These are phyloP conservation scores for Malus domestica DNA, from an alignment of 306 rosid genomes.

Conservation along the genomic window DNA sequence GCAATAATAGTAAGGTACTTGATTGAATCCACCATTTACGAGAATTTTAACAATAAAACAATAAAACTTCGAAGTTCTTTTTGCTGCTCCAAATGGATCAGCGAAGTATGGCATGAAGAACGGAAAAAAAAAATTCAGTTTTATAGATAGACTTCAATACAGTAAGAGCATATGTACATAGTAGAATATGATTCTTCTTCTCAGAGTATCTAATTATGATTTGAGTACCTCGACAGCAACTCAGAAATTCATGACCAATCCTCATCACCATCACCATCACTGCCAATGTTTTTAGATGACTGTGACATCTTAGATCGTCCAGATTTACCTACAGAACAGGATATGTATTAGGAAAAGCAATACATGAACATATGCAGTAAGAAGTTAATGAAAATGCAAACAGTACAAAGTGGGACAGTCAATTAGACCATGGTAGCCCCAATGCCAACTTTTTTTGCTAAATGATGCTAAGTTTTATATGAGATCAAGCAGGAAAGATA, in stretches of 20 bases:
- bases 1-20: neutral
- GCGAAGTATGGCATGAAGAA: too few species aligned
- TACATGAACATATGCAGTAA: slow-evolving; percentile 3
- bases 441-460: neutral
- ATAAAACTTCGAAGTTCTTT: too few species aligned
- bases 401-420: neutral
- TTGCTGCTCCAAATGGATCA: too few species aligned
- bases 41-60: too few species aligned
- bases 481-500: neutral
- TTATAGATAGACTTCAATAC: neutral
- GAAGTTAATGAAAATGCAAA: neutral
- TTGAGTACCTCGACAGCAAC: slow-evolving; percentile 49
- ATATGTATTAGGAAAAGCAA: neutral
- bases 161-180: neutral
- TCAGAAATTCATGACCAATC: slow-evolving; percentile 61
- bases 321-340: slow-evolving; percentile 33
- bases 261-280: slow-evolving; percentile 29
- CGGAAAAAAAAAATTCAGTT: neutral
- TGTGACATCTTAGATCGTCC: slow-evolving; percentile 32
- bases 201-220: slow-evolving; percentile 2
- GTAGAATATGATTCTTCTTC: neutral
- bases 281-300: slow-evolving; percentile 19
- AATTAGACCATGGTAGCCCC: neutral
- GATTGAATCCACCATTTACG: too few species aligned
- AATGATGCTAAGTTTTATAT: neutral